Evolutionary conservation across 768 basidiomycete species (phyloP).

Genomic region (Suillus hirtellus): DNA sequence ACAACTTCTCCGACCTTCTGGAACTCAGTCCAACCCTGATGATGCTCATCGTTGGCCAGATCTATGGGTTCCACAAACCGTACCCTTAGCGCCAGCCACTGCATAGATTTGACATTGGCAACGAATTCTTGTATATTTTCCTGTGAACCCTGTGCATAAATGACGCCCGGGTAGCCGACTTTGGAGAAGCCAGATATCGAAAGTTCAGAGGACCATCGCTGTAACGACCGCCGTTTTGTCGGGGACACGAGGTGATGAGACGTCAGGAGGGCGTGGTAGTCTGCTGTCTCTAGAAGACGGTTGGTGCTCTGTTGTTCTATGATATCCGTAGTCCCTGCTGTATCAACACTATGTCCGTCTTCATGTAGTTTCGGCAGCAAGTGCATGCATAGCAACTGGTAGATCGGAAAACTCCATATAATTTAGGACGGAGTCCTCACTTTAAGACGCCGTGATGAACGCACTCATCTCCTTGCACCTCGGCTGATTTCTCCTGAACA

Average conservation of each 20-base stretch:
- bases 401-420: slow-evolving; percentile 54
- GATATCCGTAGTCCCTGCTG: background rate
- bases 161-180: slow-evolving; percentile 73
- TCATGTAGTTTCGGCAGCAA: slow-evolving; percentile 58
- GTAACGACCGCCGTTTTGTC: slow-evolving; percentile 58
- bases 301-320: background rate
- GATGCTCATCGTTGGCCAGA: background rate
- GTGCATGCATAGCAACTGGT: slow-evolving; percentile 57
- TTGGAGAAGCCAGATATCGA: slow-evolving; percentile 67
- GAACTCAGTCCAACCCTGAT: slow-evolving; percentile 55
- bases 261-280: slow-evolving; percentile 64
- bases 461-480: slow-evolving; percentile 34
- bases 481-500: slow-evolving; percentile 38
- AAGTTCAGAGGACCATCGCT: slow-evolving; percentile 56
- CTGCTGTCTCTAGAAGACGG: slow-evolving; percentile 1
- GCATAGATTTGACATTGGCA: slow-evolving; percentile 68
- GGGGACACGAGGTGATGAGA: slow-evolving; percentile 74
- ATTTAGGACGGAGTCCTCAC: slow-evolving; percentile 1
- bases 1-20: slow-evolving; percentile 71
- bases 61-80: slow-evolving; percentile 56
- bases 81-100: slow-evolving; percentile 71
- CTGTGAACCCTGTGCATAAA: slow-evolving; percentile 63
- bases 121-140: slow-evolving; percentile 63
- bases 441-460: slow-evolving; percentile 14
- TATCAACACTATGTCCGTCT: slow-evolving; percentile 19